Conservation (phyloP, 805 yeast species). For the Kodamaea kaohsiungensis region DNA sequence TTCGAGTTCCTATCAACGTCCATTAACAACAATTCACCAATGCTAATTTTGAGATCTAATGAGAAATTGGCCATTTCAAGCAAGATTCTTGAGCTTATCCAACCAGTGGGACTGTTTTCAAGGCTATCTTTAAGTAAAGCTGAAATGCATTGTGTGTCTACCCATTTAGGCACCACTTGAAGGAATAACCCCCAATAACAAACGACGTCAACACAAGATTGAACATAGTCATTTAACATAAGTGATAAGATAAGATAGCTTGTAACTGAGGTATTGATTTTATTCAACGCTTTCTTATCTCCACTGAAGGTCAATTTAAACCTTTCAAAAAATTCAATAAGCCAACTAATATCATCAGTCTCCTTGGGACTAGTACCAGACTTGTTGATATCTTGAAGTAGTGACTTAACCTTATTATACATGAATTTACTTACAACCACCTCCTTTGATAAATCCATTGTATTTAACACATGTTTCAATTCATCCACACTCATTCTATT, state of each 20-base stretch:
- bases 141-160: not conserved
- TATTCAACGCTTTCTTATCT: not conserved
- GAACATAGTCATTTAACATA: not conserved
- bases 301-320: not conserved
- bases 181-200: not conserved
- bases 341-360: not conserved
- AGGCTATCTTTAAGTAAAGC: not conserved
- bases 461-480: not conserved
- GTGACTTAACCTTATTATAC: not conserved
- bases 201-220: not conserved
- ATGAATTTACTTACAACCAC: not conserved
- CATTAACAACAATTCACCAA: not conserved
- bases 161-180: not conserved
- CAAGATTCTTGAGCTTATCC: not conserved
- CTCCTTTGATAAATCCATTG: not conserved
- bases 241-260: not conserved
- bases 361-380: not conserved
- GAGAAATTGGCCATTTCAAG: not conserved
- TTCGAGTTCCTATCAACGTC: not conserved
- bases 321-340: not conserved
- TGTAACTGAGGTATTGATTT: not conserved
- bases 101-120: not conserved
- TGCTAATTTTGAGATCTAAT: not conserved
- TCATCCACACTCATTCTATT: not conserved
- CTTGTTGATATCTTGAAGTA: not conserved